Base-by-base conservation (phyloP, 192 early-diverging fungal genomes). In the Dissophora globulifera region DNA sequence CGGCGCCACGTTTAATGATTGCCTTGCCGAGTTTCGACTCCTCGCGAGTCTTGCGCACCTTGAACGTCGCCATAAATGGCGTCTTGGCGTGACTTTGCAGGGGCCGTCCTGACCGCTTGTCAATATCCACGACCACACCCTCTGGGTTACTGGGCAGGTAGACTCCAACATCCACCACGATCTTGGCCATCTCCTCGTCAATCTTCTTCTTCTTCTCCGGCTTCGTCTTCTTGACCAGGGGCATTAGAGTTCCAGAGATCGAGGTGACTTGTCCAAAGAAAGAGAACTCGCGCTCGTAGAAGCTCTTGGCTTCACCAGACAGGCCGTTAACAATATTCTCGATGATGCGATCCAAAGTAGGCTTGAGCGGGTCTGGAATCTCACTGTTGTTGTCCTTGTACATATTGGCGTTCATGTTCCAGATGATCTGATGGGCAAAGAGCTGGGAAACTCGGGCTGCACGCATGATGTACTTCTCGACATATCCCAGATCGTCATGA, bases 351-450 rank as follows among this genome's bases (percentile, higher is more conserved):
- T 98, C 98, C 20, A 98, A 76, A 9, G 85, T 81, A 11, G 96
- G 95, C 59, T 98, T 98, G 23, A 98, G 76, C 9, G 93, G 60
- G 75, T 99, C 98, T 4, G 93, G 92, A 65, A 79, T 59, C 20
- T 55, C 42, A 19, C 59, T 67, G 67, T 79, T 69, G 60, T 82
- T 78, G 64, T 82, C 81, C 72, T 79, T 82, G 64, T 58, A 82
- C 81, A 82, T 95, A 82, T 99, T 99, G 49, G 98, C 98, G 25
- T 98, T 93, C 98, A 99, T 99, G 79, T 99, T 99, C 98, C 98
- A 99, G 50, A 99, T 97, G 51, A 99, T 98, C 84, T 99, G 98
- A 81, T 99, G 98, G 27, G 98, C 97, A 88, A 99, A 99, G 17
- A 94, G 87, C 81, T 98, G 97, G 31, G 95, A 97, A 12, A 92